Evolutionary conservation across 805 yeast genomes (phyloP).

Genomic region (Debaryomyces prosopidis): DNA sequence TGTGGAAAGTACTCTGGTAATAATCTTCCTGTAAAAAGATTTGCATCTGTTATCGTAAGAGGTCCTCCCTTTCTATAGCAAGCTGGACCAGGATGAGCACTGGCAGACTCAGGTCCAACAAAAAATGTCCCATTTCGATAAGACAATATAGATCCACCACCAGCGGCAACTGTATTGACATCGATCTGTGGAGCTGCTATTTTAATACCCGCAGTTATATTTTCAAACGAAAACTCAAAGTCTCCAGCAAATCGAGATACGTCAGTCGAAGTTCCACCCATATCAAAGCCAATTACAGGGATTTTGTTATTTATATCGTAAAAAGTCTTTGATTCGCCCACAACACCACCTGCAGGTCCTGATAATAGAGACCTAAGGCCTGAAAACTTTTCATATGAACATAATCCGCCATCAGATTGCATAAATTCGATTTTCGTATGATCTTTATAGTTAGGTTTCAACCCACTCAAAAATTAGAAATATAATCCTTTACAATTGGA

Average conservation of each 20-base stretch:
- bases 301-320: conserved; percentile 42
- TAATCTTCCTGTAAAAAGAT: conserved; percentile 67
- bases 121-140: conserved; percentile 41
- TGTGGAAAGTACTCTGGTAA: conserved; percentile 75
- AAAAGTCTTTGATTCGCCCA: conserved; percentile 19
- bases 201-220: conserved; percentile 79
- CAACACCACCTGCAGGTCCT: conserved; percentile 26
- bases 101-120: conserved; percentile 85
- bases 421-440: conserved; percentile 20
- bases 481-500: conserved; percentile 70
- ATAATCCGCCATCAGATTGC: conserved; percentile 21
- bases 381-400: conserved; percentile 14
- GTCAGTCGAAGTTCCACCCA: conserved; percentile 93
- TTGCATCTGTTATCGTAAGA: conserved; percentile 82
- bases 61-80: conserved; percentile 82
- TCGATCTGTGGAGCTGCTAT: conserved; percentile 85
- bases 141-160: conserved; percentile 34
- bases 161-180: conserved; percentile 34
- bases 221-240: conserved; percentile 78
- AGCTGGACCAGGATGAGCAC: conserved; percentile 89
- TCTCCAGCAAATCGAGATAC: conserved; percentile 72
- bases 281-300: conserved; percentile 80
- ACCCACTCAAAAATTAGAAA: conserved; percentile 36
- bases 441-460: conserved; percentile 46
- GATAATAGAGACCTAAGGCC: conserved; percentile 19